Base-by-base conservation (phyloP, 768 basidiomycete genomes). In the Suillus lakei region DNA sequence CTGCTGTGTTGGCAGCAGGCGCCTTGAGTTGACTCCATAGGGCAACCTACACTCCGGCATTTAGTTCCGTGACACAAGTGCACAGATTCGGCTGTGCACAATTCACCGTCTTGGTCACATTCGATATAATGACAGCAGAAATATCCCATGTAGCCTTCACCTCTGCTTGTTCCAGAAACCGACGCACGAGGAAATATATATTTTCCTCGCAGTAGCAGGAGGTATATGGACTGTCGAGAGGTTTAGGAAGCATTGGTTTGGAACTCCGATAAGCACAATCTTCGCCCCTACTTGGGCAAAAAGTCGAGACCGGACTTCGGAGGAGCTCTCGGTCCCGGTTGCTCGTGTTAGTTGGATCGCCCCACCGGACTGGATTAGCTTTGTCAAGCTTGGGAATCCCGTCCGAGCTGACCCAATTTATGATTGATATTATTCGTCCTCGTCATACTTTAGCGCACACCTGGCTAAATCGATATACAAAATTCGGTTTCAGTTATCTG, bases 201-300 rank as follows among this genome's bases (percentile, higher is more conserved):
- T 92, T 91, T 74, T 92, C 91, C 79, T 92, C 91, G 76, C 90
- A 92, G 65, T 86, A 92, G 69, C 79, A 84, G 4, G 78, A 78
- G 2, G 89, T 91, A 74, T 91, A 91, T 34, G 79, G 65, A 65
- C 73, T 73, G 63, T 79, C 70, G 39, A 32, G 32, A 63, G 63
- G 67, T 32, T 64, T 55, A 23, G 71, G 71, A 50, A 72, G 68
- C 54, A 74, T 72, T 32, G 41, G 23, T 53, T 74, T 76, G 41
- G 55, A 48, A 73, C 73, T 68, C 73, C 73, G 75, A 66, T 60
- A 28, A n/a, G 32, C 53, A 28, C 48, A 48, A n/a, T 5, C 16
- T 32, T 43, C 51, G 23, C 16, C 51, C 26, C 9, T 64, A 51
- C 41, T 51, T 28, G 18, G 28, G 23, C 38, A 28, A 18, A 32